Base-by-base conservation (phyloP, 164 flowering plant species). In the Aristolochia fimbriata region DNA sequence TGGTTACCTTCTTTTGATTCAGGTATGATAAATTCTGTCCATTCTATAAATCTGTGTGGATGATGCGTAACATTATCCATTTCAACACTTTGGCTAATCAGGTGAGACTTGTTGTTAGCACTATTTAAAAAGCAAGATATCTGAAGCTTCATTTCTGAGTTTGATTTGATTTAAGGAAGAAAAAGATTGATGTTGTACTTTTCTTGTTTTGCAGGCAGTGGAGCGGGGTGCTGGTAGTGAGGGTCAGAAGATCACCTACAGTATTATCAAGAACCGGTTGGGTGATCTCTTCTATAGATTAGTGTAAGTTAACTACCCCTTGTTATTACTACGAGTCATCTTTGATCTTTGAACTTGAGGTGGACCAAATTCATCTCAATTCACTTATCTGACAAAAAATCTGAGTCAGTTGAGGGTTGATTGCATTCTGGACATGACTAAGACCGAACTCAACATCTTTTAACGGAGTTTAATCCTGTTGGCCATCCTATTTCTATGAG, bases 41-140 rank as follows among this genome's bases (percentile, higher is more conserved):
- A 46, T 94, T 91, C 79, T 91, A 94, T 87, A 91, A 91, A 79
- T 88, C 95, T 47, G 96, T 94, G 31, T 94, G 97, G 97, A 94
- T 94, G 97, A 91, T 90, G 96, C 91, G 96, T 69, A 94, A 94
- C 71, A 90, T 91, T 47, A 88, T 94, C 67, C 97, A 86, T 74
- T 90, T 85, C 82, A 83, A 76, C 57, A 81, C 85, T 65, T 72
- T 94, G 86, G 97, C 99, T 60, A 94, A 94, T 74, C 97, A 91
- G 96, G 99, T 85, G 62, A 6, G 7, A 8, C 22, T 25, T 45
- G 31, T 15, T 10, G 13, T 20, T n/a, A 53, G 30, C 17, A 53
- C 14, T 53, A 6, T 53, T 8, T 11, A 20, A 11, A 1, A 53
- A 17, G 6, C 22, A 17, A 17, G 20, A 49, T 7, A 49, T 16